phyloP scores from a whole-genome alignment of 2,329 filamentous ascomycete genomes.

The Fusarium veterinarium region DNA sequence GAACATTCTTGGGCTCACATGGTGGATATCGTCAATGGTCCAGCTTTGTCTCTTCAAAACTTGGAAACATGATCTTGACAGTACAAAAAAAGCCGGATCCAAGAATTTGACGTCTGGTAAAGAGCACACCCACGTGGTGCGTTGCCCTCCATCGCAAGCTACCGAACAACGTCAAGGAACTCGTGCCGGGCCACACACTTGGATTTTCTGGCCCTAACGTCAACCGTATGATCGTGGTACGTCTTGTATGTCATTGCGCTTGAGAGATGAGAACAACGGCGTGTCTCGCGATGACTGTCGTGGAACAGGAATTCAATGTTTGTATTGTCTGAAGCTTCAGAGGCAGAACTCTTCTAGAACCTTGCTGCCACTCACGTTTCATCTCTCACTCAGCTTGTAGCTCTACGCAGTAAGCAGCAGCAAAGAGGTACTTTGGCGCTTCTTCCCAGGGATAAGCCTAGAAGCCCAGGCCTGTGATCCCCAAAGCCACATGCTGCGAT shows the following conservation, averaged over 20 bases:
- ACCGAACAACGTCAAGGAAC: conserved; percentile 26
- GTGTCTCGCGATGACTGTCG: conserved; percentile 4
- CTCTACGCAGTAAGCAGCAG: conserved; percentile 6
- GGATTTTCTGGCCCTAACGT: conserved; percentile 10
- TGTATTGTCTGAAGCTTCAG: conserved; percentile 12
- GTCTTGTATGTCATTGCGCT: conserved; percentile 33
- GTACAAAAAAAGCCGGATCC: conserved; percentile 12
- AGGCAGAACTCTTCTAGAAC: conserved; percentile 37
- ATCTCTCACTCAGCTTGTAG: neutral
- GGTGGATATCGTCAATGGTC: conserved; percentile 33
- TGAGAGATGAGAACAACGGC: neutral
- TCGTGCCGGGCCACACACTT: conserved; percentile 21
- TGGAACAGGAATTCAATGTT: conserved; percentile 10
- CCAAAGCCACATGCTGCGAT: conserved; percentile 45
- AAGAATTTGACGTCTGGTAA: conserved; percentile 29
- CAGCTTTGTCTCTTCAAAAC: conserved; percentile 6
- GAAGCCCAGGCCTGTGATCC: conserved; percentile 41
- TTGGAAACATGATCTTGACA: conserved; percentile 26
- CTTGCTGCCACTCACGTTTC: conserved; percentile 5
- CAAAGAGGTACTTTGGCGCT: conserved; percentile 13
- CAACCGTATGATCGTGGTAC: conserved; percentile 45
- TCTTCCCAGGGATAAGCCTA: conserved; percentile 37
- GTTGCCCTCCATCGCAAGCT: conserved; percentile 33
- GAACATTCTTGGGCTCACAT: conserved; percentile 18
- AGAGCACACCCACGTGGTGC: conserved; percentile 41